These are phyloP conservation scores for Gossypium davidsonii DNA, from an alignment of 441 rosid species.

Conservation along the genomic window DNA sequence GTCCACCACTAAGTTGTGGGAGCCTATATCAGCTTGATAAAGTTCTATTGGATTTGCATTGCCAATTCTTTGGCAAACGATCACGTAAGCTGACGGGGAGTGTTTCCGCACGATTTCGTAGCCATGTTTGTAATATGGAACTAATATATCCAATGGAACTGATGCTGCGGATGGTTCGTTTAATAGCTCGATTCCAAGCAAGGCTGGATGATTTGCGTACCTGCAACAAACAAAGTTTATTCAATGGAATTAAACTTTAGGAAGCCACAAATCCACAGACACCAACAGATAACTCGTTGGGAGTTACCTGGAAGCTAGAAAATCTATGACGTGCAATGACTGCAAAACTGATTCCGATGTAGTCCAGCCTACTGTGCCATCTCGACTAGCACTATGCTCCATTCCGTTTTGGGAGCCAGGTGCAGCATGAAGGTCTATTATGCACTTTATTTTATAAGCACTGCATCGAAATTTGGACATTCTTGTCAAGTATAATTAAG, in stretches of 20 bases:
- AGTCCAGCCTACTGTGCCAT: slow-evolving; percentile 59
- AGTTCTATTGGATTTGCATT: slow-evolving; percentile 64
- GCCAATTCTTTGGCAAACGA: slow-evolving; percentile 71
- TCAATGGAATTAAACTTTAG: background rate
- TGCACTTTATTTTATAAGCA: slow-evolving; percentile 56
- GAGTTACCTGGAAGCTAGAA: slow-evolving; percentile 62
- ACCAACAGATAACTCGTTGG: background rate
- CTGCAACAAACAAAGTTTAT: slow-evolving; percentile 23
- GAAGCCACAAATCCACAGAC: background rate
- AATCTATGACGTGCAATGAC: slow-evolving; percentile 54
- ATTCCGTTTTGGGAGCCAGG: slow-evolving; percentile 82
- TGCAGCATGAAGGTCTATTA: slow-evolving; percentile 79
- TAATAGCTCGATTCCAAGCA: slow-evolving; percentile 64
- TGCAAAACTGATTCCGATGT: slow-evolving; percentile 44
- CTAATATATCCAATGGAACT: slow-evolving; percentile 47
- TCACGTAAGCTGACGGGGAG: slow-evolving; percentile 50
- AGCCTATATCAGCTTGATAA: slow-evolving; percentile 53
- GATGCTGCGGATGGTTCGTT: slow-evolving; percentile 59
- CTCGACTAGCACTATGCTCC: slow-evolving; percentile 77
- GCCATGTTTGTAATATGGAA: slow-evolving; percentile 57
- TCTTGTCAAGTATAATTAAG: slow-evolving; percentile 11
- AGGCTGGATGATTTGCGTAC: slow-evolving; percentile 52
- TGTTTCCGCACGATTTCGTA: slow-evolving; percentile 49
- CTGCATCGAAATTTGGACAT: slow-evolving; percentile 35
- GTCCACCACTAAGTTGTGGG: slow-evolving; percentile 56